These are phyloP conservation scores for Aphelidium insulamus DNA, from an alignment of 371 early-diverging fungal species.

Conservation along the genomic window DNA sequence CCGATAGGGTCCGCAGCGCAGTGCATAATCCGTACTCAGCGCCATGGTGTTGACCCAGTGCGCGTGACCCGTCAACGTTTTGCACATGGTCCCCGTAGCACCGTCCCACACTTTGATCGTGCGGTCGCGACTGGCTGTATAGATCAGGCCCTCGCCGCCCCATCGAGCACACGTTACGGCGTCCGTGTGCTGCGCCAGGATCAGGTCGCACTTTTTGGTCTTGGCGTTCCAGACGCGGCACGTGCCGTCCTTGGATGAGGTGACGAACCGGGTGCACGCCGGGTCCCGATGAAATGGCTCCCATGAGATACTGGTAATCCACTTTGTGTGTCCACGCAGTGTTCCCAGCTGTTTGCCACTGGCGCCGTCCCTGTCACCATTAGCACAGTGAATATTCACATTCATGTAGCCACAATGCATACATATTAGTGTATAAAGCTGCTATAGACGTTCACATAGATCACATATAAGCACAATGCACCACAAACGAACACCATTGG, in stretches of 20 bases:
- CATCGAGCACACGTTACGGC: constrained; percentile 80
- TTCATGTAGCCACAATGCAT: no score
- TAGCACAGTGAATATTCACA: no score
- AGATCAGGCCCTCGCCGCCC: constrained; percentile 85
- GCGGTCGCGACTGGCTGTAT: constrained; percentile 76
- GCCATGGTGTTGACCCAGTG: constrained; percentile 90
- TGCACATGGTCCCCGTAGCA: constrained; percentile 48
- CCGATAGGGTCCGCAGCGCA: constrained; percentile 76
- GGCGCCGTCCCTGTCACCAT: no score
- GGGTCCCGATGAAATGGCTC: constrained; percentile 70
- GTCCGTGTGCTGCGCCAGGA: constrained; percentile 70
- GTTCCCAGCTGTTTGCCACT: constrained; percentile 58
- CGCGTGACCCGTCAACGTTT: constrained; percentile 71
- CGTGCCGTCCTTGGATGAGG: constrained; percentile 85
- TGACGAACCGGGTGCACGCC: constrained; percentile 55
- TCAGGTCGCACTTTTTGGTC: constrained; percentile 43
- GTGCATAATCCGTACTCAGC: constrained; percentile 63
- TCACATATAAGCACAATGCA: constrained; percentile 49
- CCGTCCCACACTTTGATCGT: constrained; percentile 81
- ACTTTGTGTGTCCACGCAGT: constrained; percentile 62
- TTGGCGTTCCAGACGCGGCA: constrained; percentile 86
- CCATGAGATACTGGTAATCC: constrained; percentile 75
- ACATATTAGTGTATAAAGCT: no score
- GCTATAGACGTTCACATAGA: no score
- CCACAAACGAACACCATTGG: not conserved